Evolutionary conservation across 2,329 filamentous ascomycete species (phyloP).

Genomic region (Venturia pyrina): DNA sequence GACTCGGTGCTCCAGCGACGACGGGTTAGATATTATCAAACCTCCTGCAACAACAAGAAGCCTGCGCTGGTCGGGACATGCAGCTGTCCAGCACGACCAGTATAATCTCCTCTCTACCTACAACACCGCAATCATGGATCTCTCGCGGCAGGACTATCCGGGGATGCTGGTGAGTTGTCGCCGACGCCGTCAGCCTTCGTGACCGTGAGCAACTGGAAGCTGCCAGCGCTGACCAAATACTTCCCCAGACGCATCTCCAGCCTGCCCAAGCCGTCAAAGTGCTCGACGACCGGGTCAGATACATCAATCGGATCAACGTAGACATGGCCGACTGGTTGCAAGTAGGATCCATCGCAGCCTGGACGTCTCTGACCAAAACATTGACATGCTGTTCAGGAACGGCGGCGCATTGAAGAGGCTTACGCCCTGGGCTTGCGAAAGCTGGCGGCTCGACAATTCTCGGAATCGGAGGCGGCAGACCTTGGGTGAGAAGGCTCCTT

Average conservation of each 20-base stretch:
- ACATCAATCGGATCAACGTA: conserved; percentile 74
- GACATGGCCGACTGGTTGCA: conserved; percentile 96
- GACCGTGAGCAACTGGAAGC: background rate
- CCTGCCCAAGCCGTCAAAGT: conserved; percentile 72
- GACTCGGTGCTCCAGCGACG: background rate
- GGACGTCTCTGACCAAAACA: conserved; percentile 9
- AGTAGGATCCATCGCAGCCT: conserved; percentile 43
- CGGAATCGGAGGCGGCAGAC: conserved; percentile 61
- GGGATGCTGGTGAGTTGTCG: conserved; percentile 72
- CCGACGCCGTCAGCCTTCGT: conserved; percentile 11
- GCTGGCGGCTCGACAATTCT: conserved; percentile 63
- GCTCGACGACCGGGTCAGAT: conserved; percentile 77
- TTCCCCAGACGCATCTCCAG: conserved; percentile 61
- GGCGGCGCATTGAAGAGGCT: conserved; percentile 79
- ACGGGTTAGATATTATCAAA: background rate
- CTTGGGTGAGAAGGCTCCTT: conserved; percentile 59
- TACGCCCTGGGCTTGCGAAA: conserved; percentile 77
- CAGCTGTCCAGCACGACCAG: background rate
- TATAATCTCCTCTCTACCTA: background rate
- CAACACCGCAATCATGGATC: conserved; percentile 36
- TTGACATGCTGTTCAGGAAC: conserved; percentile 53
- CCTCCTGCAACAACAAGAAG: background rate
- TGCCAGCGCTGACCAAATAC: conserved; percentile 13
- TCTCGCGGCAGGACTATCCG: conserved; percentile 84
- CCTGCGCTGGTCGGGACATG: conserved; percentile 5